Base-by-base conservation (phyloP, 768 basidiomycete species). In the Strobilomyces dryophilus region DNA sequence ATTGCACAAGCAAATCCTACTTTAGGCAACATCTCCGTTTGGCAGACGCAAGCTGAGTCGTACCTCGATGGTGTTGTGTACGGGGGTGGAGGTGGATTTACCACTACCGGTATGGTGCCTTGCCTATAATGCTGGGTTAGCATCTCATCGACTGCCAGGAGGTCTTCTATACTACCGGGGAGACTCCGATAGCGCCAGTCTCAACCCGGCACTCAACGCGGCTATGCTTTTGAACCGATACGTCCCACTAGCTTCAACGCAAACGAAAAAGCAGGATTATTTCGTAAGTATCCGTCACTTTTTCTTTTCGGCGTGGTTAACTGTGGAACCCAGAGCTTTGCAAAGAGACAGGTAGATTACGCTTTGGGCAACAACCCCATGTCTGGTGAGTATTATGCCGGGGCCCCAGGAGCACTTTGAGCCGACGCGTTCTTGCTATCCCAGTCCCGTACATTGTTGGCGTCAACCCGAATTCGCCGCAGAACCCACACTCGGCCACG, bases 401-500 rank as follows among this genome's bases (percentile, higher is more conserved):
- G 8, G 5, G 32, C 35, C n/a, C 21, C 6, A 2, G 11, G 7
- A 32, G 45, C 20, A 24, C n/a, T 6, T 6, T 12, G 12, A n/a
- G 39, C 41, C 61, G 34, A 55, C 44, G 21, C 29, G 17, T 47
- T 35, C 35, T 9, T 15, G n/a, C 24, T 27, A 26, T 35, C 44
- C 15, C 2, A 59, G 57, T 40, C 24, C 61, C 61, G 10, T 98
- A 97, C 67, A 70, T 97, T 45, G 92, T 97, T 21, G 94, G 95
- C 36, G 74, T 78, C 45, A 92, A 95, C 69, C 91, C 93, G 1
- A 95, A 95, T 66, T 88, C 95, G 12, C 93, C 93, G 0, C 71
- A 78, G 44, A 97, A 95, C 67, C 94, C 94, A 1, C 93, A 95
- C 65, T 91, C 89, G 6, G 94, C 92, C 2, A 78, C 89, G 73